Conservation (phyloP, 2,329 filamentous ascomycete genomes). For the Monosporascus cannonballus region DNA sequence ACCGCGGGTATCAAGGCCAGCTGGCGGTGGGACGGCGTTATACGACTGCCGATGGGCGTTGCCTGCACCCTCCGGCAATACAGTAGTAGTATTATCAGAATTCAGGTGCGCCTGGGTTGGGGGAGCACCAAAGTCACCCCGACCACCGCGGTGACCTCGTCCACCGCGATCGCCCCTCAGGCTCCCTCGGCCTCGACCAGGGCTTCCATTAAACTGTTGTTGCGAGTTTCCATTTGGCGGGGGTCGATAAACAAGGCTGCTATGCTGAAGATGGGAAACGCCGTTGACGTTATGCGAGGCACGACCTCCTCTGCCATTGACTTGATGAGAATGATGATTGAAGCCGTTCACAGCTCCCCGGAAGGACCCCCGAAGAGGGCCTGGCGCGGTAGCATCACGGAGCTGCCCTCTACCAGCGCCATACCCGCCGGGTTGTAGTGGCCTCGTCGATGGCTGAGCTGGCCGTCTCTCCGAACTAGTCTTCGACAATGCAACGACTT, state of each 20-base stretch:
- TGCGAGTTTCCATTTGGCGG: conserved; percentile 15
- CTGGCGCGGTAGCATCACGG: conserved; percentile 48
- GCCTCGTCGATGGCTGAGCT: conserved; percentile 33
- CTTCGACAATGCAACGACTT: conserved; percentile 67
- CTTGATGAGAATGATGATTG: conserved; percentile 26
- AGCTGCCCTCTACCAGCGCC: conserved; percentile 55
- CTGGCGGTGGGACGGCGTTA: conserved; percentile 55
- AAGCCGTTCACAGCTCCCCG: conserved; percentile 48
- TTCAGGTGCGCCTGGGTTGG: conserved; percentile 10
- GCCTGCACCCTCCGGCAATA: conserved; percentile 1
- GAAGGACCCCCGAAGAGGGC: conserved; percentile 50
- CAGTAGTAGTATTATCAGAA: neutral
- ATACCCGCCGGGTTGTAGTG: conserved; percentile 17
- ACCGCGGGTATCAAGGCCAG: conserved; percentile 42
- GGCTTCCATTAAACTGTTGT: conserved; percentile 23
- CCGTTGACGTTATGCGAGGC: conserved; percentile 25
- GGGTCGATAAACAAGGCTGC: conserved; percentile 46
- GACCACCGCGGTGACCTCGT: conserved; percentile 14
- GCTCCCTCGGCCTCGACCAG: conserved; percentile 18
- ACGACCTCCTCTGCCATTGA: conserved; percentile 30
- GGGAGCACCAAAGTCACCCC: conserved; percentile 2
- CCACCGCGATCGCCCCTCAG: conserved; percentile 7
- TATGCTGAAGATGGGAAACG: conserved; percentile 41
- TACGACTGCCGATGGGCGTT: conserved; percentile 31
- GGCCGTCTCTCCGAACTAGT: conserved; percentile 48